Conservation (phyloP, 495 filamentous ascomycete species). For the Penicillium soppii region DNA sequence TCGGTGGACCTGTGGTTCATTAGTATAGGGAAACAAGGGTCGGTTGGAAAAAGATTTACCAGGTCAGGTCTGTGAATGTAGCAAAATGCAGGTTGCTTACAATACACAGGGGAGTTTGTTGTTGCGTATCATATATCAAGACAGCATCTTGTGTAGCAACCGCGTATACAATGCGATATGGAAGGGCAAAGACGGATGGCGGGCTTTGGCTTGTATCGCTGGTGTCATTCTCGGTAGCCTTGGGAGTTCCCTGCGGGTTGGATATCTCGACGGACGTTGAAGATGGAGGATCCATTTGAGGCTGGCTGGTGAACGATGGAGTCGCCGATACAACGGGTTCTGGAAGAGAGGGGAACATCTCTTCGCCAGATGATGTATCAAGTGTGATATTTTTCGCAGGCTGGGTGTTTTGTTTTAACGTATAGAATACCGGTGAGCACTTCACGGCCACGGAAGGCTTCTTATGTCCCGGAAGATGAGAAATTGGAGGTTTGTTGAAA, state of each 20-base stretch:
- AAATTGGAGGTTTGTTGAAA: slow-evolving; percentile 94
- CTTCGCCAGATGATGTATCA: slow-evolving; percentile 86
- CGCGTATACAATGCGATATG: slow-evolving; percentile 93
- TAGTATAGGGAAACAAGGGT: slow-evolving; percentile 21
- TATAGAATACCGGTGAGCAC: slow-evolving; percentile 90
- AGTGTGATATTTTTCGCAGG: slow-evolving; percentile 86
- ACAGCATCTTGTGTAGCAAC: slow-evolving; percentile 97
- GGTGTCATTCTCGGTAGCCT: slow-evolving; percentile 51
- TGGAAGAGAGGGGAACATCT: slow-evolving; percentile 76
- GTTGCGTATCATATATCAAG: slow-evolving; percentile 96
- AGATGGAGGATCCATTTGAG: slow-evolving; percentile 81
- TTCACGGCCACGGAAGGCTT: slow-evolving; percentile 96
- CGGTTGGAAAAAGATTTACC: slow-evolving; percentile 54
- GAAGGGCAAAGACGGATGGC: slow-evolving; percentile 72
- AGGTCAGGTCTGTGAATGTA: slow-evolving; percentile 94
- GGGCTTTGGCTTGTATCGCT: slow-evolving; percentile 53
- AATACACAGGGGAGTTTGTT: slow-evolving; percentile 85
- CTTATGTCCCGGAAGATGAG: slow-evolving; percentile 97
- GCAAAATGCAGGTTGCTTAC: slow-evolving; percentile 97
- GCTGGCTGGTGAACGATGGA: slow-evolving; percentile 48
- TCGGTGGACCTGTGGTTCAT: slow-evolving; percentile 77
- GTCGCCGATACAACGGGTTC: slow-evolving; percentile 71
- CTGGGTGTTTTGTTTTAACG: slow-evolving; percentile 64
- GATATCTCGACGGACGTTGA: slow-evolving; percentile 41
- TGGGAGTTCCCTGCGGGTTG: slow-evolving; percentile 52